Percentiles rank a stretch among this genome's conserved stretches.
Evolutionary conservation across 2,329 filamentous ascomycete species (phyloP).

Genomic region (Ambrosiella cleistominuta): DNA sequence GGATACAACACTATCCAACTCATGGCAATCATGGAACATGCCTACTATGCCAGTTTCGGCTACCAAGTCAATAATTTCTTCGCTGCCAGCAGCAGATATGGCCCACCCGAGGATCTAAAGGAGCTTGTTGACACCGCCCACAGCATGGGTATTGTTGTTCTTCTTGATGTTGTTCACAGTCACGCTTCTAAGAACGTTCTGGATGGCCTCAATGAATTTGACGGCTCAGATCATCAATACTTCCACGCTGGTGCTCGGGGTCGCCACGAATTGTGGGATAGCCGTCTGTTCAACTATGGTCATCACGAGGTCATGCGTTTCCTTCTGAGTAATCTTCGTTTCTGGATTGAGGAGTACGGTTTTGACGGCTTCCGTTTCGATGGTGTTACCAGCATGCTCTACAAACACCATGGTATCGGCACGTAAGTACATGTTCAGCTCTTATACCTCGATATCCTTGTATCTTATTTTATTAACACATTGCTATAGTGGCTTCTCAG

Average conservation of each 20-base stretch:
- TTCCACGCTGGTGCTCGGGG: conserved; percentile 81
- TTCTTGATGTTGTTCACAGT: conserved; percentile 92
- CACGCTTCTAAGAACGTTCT: conserved; percentile 96
- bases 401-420: conserved; percentile 88
- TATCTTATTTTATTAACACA: not conserved
- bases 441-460: not conserved
- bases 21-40: conserved; percentile 99
- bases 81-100: conserved; percentile 88
- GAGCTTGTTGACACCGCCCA: conserved; percentile 94
- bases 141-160: conserved; percentile 70
- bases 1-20: conserved; percentile 97
- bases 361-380: conserved; percentile 98
- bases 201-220: conserved; percentile 89
- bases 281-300: conserved; percentile 91
- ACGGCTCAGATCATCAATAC: conserved; percentile 86
- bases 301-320: conserved; percentile 91
- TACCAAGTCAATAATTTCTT: conserved; percentile 99
- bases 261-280: conserved; percentile 87
- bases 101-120: conserved; percentile 83
- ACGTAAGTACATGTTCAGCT: conserved; percentile 41
- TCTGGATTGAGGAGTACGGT: conserved; percentile 97
- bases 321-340: conserved; percentile 81
- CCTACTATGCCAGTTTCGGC: conserved; percentile 97
- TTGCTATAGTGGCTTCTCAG: conserved; percentile 64
- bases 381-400: conserved; percentile 96